Conservation (phyloP, 1,284 basidiomycete genomes). For the Quambalaria eucalypti region DNA sequence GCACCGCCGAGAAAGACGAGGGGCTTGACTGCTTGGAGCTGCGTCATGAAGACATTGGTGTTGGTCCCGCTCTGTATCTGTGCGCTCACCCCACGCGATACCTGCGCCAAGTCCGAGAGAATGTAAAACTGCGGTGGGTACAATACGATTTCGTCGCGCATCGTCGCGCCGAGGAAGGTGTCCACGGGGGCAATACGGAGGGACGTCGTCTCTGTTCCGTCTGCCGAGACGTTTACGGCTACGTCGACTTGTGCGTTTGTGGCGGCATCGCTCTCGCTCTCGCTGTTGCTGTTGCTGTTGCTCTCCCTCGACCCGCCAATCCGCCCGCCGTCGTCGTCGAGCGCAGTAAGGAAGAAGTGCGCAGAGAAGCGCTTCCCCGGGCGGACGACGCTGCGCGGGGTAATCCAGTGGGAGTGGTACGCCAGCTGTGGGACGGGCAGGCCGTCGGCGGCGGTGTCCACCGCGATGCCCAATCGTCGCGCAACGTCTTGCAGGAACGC, state of each 20-base stretch:
- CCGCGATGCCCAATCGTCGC: not conserved
- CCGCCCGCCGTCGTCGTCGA: constrained; percentile 15
- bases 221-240: constrained; percentile 13
- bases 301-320: no score
- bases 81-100: no score
- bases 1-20: constrained; percentile 18
- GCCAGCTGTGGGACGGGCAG: constrained; percentile 23
- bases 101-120: constrained; percentile 1
- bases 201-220: constrained; percentile 30
- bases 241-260: no score
- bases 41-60: no score
- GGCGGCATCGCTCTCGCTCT: not conserved
- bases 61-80: no score
- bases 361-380: constrained; percentile 39
- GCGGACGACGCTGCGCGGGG: constrained; percentile 28
- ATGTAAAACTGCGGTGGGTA: constrained; percentile 39
- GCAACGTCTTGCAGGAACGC: constrained; percentile 20
- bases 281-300: no score
- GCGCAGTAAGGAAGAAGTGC: constrained; percentile 35
- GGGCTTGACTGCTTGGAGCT: no score
- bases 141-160: constrained; percentile 28
- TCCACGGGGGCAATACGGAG: constrained; percentile 20
- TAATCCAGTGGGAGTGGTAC: constrained; percentile 38
- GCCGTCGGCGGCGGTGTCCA: constrained; percentile 6
- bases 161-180: constrained; percentile 22